Base-by-base conservation (phyloP, 306 rosid species). In the Argentina anserina region DNA sequence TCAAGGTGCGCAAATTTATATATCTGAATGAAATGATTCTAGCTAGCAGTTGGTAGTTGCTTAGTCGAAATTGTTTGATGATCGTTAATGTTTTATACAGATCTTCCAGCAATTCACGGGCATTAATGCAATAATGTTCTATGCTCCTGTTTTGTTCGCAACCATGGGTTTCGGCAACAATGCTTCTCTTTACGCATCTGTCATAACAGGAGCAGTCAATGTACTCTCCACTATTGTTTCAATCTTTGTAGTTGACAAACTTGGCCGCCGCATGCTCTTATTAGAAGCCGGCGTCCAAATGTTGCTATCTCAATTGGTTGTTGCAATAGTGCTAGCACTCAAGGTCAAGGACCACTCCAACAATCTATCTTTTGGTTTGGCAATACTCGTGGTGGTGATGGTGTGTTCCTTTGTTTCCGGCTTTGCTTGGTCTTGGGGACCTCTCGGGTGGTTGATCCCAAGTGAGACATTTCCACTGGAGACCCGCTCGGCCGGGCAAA, bases 401-500 rank as follows among this genome's bases (percentile, higher is more conserved):
- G 82, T 93, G 1, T 93, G 98, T 74, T 46, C 78, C 1, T 93
- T 81, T 21, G 96, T 89, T 34, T 78, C 92, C 0, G 70, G 88
- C 3, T 93, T 93, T 50, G 98, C 98, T 0, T 90, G 98, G 98
- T 93, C 98, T 2, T 90, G 95, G 98, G 98, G 96, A 0, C 97
- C 97, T 0, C 83, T 90, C 0, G 91, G 91, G 2, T 93, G 98
- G 98, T 70, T 93, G 1, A 90, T 90, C 41, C 97, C 98, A 0
- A 87, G 96, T 6, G 98, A 93, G 83, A 93, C 86, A 3, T 93
- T 93, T 81, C 97, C 93, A 0, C 13, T 93, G 10, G 97, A 90
- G 78, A 85, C 93, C 2, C 86, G 90, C 1, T 93, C 98, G 3
- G 90, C 87, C 0, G 96, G 97, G 1, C 96, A 89, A 41, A 89